Evolutionary conservation across 106 monocot species (phyloP).

Genomic region (Ottelia alismoides): DNA sequence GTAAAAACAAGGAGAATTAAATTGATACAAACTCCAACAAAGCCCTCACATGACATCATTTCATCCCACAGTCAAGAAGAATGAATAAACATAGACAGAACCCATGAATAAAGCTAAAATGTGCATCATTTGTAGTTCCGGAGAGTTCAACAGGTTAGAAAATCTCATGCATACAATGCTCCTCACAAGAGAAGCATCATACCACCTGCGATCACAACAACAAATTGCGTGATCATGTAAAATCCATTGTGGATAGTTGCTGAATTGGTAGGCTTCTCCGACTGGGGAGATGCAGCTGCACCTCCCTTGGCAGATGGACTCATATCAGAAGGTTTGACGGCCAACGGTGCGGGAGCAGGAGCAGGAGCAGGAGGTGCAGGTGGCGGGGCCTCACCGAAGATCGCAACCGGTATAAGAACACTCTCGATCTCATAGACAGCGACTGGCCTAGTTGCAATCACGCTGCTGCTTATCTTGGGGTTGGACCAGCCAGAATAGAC

Average conservation of each 20-base stretch:
- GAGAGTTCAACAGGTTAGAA: too few relatives aligned
- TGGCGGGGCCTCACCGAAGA: too few relatives aligned
- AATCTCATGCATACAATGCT: too few relatives aligned
- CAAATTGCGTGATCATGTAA: conserved; percentile 4
- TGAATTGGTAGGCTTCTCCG: conserved; percentile 6
- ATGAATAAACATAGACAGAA: too few relatives aligned
- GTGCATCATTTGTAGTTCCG: too few relatives aligned
- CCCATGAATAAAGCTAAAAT: too few relatives aligned
- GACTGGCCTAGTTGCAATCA: conserved; percentile 39
- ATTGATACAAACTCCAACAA: too few relatives aligned
- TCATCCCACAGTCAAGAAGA: too few relatives aligned
- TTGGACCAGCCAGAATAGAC: conserved; percentile 46
- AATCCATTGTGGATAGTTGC: not conserved
- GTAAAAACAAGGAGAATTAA: too few relatives aligned
- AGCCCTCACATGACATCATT: too few relatives aligned
- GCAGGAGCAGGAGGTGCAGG: conserved; percentile 43
- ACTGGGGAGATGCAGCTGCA: not conserved
- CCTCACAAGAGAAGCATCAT: conserved; percentile 26
- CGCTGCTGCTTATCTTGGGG: too few relatives aligned
- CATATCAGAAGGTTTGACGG: conserved; percentile 14
- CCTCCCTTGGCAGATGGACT: not conserved
- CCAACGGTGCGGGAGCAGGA: conserved; percentile 37
- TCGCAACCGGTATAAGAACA: conserved; percentile 45
- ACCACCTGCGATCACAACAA: conserved; percentile 9
- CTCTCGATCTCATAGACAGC: conserved; percentile 45